Percentiles rank a stretch among this genome's conserved stretches.
Evolutionary conservation across 2,329 filamentous ascomycete species (phyloP).

Genomic region (Epicoccum sorghinum): DNA sequence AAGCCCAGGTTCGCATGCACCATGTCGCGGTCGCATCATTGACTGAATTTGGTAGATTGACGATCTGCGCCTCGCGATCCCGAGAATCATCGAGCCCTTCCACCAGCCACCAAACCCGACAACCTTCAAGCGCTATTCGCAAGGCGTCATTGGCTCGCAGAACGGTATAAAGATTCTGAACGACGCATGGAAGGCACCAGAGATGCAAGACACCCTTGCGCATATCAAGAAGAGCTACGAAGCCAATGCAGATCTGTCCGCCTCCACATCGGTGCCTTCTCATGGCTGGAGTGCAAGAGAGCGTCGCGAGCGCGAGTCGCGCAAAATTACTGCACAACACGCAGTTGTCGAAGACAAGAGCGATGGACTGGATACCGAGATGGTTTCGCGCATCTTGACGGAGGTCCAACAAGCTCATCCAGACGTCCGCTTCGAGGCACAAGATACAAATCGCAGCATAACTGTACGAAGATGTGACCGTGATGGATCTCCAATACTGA

Average conservation of each 20-base stretch:
- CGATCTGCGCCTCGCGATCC: constrained; percentile 51
- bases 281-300: constrained; percentile 49
- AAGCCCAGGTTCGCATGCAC: constrained; percentile 47
- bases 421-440: constrained; percentile 35
- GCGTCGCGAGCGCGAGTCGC: constrained; percentile 24
- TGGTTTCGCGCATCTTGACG: constrained; percentile 29
- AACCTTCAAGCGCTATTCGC: constrained; percentile 48
- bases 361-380: constrained; percentile 25
- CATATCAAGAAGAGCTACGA: constrained; percentile 45
- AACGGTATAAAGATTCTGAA: constrained; percentile 47
- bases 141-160: constrained; percentile 44
- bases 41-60: constrained; percentile 46
- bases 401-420: constrained; percentile 35
- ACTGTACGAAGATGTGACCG: constrained; percentile 22
- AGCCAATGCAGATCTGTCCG: constrained; percentile 46
- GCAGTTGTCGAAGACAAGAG: constrained; percentile 6
- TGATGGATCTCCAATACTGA: constrained; percentile 4
- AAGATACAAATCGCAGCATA: constrained; percentile 33
- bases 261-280: constrained; percentile 39
- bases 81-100: constrained; percentile 51
- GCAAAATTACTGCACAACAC: constrained; percentile 14
- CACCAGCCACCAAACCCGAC: constrained; percentile 33
- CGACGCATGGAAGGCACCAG: constrained; percentile 45
- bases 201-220: constrained; percentile 44
- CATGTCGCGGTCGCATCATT: not conserved